Evolutionary conservation across 139 green algal species (phyloP).

Genomic region (Micractinium sp.): DNA sequence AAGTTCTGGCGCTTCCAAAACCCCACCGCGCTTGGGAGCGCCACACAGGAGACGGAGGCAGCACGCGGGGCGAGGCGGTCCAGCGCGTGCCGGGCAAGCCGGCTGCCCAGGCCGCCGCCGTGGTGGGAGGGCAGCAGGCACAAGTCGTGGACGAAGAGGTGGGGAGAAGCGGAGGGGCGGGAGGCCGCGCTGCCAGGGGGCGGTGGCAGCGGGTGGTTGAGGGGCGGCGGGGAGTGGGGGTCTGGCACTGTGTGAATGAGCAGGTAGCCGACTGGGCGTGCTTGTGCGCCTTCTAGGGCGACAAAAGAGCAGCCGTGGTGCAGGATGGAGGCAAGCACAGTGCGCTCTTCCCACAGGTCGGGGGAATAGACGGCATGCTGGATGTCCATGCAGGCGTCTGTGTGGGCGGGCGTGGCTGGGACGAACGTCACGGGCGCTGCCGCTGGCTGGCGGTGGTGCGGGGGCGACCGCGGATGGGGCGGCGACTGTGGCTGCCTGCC

Average conservation of each 20-base stretch:
- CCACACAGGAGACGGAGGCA: neutral
- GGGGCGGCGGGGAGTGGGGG: neutral
- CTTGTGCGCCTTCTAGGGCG: neutral
- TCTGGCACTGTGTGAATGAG: neutral
- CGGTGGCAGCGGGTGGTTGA: slow-evolving; percentile 3
- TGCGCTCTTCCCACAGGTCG: neutral
- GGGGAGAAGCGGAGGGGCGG: neutral
- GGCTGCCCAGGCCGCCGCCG: neutral
- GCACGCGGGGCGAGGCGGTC: neutral
- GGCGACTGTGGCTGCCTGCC: too few relatives aligned
- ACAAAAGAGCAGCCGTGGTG: slow-evolving; percentile 5
- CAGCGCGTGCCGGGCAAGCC: neutral
- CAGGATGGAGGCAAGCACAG: neutral
- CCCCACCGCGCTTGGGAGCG: neutral
- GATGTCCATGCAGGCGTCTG: neutral
- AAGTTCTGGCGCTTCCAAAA: neutral
- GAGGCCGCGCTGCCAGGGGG: neutral
- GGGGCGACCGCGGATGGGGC: too few relatives aligned
- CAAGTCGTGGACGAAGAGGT: slow-evolving; percentile 5
- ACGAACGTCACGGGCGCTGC: neutral
- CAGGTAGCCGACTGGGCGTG: neutral
- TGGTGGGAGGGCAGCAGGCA: slow-evolving; percentile 6
- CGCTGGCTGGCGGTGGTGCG: too few relatives aligned
- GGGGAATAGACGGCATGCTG: neutral
- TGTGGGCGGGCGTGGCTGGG: neutral